Conservation (phyloP, 441 rosid genomes). For the Gossypium laxum region DNA sequence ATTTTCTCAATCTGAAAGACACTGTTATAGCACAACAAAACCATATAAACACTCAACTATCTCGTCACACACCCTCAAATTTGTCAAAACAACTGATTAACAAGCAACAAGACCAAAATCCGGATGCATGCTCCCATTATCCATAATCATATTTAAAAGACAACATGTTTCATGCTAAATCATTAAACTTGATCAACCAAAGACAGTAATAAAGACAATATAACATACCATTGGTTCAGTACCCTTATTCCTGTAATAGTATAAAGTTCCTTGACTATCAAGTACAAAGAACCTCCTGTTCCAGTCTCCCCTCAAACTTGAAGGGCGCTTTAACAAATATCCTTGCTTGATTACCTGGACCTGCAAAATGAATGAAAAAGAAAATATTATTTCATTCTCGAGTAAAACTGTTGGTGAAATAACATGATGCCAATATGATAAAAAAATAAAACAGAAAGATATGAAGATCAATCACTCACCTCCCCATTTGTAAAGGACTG, state of each 20-base stretch:
- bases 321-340: conserved; percentile 70
- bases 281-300: conserved; percentile 87
- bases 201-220: neutral
- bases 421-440: conserved; percentile 16
- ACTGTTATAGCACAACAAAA: neutral
- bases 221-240: conserved; percentile 47
- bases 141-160: neutral
- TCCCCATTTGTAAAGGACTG: conserved; percentile 50
- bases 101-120: neutral
- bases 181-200: neutral
- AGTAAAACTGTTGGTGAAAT: neutral
- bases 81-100: neutral
- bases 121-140: neutral
- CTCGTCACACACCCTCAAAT: neutral
- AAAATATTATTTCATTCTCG: conserved; percentile 5
- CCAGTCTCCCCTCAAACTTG: conserved; percentile 73
- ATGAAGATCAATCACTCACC: conserved; percentile 32
- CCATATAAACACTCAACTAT: neutral
- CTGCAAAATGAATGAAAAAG: conserved; percentile 21
- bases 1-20: neutral
- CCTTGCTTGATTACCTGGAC: conserved; percentile 70
- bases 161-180: neutral
- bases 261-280: conserved; percentile 69
- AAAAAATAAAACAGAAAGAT: neutral
- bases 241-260: conserved; percentile 59